phyloP scores from a whole-genome alignment of 805 yeast genomes.

The Nematodospora valgi region DNA sequence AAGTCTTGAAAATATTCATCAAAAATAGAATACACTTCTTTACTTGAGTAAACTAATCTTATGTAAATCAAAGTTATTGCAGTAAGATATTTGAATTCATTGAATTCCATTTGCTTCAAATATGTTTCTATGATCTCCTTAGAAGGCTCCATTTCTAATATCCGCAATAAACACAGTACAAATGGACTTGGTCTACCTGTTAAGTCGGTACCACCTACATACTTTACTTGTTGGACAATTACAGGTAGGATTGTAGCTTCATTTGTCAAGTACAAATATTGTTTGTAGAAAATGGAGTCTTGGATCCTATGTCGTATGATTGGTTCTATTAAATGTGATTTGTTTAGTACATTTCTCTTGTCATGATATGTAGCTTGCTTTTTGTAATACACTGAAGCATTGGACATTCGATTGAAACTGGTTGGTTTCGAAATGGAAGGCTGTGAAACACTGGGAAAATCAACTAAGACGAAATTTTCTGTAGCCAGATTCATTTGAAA shows the following conservation, averaged over 20 bases:
- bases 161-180: conserved; percentile 69
- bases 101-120: conserved; percentile 51
- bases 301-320: conserved; percentile 40
- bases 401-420: neutral
- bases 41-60: conserved; percentile 38
- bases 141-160: conserved; percentile 73
- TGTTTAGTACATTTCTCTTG: conserved; percentile 24
- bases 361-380: conserved; percentile 25
- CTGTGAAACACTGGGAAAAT: too few relatives aligned
- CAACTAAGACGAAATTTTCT: too few relatives aligned
- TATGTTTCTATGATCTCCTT: conserved; percentile 52
- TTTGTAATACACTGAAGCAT: conserved; percentile 5
- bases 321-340: conserved; percentile 38
- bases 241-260: conserved; percentile 38
- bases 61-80: conserved; percentile 67
- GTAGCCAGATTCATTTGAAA: too few relatives aligned
- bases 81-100: conserved; percentile 68
- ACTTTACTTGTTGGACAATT: conserved; percentile 30
- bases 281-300: conserved; percentile 43
- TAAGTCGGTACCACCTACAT: conserved; percentile 58
- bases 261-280: conserved; percentile 36
- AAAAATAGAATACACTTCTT: conserved; percentile 45
- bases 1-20: conserved; percentile 62
- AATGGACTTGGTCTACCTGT: conserved; percentile 66
- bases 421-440: neutral